Evolutionary conservation across 208 protist species (phyloP).

Genomic region (Porcisia deanei): DNA sequence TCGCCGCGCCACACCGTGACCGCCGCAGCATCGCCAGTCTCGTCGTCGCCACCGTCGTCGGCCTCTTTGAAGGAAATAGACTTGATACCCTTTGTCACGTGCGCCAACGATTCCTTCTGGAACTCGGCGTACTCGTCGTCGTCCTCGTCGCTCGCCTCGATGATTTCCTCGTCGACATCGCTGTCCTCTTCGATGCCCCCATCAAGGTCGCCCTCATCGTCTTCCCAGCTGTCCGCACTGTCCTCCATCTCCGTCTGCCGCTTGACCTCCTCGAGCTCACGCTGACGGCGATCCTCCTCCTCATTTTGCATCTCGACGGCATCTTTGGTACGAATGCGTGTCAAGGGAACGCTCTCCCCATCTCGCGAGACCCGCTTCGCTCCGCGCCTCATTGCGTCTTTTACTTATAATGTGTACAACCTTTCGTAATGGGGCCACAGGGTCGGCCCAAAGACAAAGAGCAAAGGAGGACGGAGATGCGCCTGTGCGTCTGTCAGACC

Average conservation of each 20-base stretch:
- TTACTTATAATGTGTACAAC: background rate
- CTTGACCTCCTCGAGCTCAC: conserved; percentile 20
- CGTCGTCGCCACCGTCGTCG: conserved; percentile 35
- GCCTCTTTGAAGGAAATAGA: conserved; percentile 57
- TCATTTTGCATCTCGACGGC: conserved; percentile 41
- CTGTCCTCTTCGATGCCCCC: conserved; percentile 32
- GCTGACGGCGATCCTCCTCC: conserved; percentile 36
- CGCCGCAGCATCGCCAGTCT: conserved; percentile 26
- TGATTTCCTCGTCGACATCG: conserved; percentile 57
- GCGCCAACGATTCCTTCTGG: conserved; percentile 52
- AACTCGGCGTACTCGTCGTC: conserved; percentile 84
- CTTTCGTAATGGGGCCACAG: too few relatives aligned
- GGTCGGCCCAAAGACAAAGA: background rate
- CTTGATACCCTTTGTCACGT: conserved; percentile 43
- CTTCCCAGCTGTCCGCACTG: conserved; percentile 38
- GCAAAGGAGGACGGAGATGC: background rate
- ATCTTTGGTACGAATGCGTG: conserved; percentile 38
- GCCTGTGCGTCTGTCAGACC: background rate
- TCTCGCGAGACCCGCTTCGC: conserved; percentile 49
- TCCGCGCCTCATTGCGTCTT: conserved; percentile 21
- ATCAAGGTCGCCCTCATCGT: conserved; percentile 36
- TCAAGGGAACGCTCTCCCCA: conserved; percentile 33
- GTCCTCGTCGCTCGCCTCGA: conserved; percentile 57
- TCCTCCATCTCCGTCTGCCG: conserved; percentile 21
- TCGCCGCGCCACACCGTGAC: conserved; percentile 35